Percentiles rank a stretch among this genome's conserved stretches.
phyloP scores from a whole-genome alignment of 2,329 filamentous ascomycete species.

The Simplicillium sp. region DNA sequence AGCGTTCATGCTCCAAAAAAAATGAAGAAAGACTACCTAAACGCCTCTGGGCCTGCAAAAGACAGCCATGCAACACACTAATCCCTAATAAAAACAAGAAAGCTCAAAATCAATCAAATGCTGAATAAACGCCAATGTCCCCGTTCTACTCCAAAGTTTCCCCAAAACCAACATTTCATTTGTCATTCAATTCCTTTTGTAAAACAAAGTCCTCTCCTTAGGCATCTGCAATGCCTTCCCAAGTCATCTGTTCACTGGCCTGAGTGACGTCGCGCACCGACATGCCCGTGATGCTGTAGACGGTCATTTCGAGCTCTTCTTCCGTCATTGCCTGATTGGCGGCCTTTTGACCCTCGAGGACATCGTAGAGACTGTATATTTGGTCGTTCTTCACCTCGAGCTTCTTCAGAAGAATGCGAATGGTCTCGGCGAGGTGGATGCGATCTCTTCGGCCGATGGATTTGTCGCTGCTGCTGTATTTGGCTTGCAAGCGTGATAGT shows the following conservation, averaged over 20 bases:
- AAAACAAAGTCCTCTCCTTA: background rate
- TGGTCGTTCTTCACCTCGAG: conserved; percentile 69
- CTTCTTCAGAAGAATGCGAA: conserved; percentile 50
- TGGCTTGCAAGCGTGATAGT: conserved; percentile 49
- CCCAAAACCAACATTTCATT: too few species aligned
- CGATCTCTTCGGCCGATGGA: conserved; percentile 56
- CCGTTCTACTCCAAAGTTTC: too few species aligned
- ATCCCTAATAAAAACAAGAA: too few species aligned
- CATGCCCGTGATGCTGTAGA: conserved; percentile 43
- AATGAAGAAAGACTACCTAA: background rate
- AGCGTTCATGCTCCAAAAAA: background rate
- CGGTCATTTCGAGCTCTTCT: conserved; percentile 54
- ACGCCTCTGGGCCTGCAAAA: too few species aligned
- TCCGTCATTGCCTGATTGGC: conserved; percentile 53
- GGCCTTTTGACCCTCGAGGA: conserved; percentile 69
- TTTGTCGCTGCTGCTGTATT: conserved; percentile 59
- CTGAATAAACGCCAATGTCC: too few species aligned
- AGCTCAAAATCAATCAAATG: too few species aligned
- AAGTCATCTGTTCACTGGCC: conserved; percentile 28
- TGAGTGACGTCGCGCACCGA: conserved; percentile 29
- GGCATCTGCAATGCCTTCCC: conserved; percentile 27
- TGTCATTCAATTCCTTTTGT: background rate
- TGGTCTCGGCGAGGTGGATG: conserved; percentile 47
- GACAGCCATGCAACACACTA: too few species aligned
- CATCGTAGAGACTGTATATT: conserved; percentile 76